A percentile compares a stretch with the other conserved stretches of the same genome.
phyloP scores from a whole-genome alignment of 1,284 basidiomycete species.

The Porodaedalea pini region DNA sequence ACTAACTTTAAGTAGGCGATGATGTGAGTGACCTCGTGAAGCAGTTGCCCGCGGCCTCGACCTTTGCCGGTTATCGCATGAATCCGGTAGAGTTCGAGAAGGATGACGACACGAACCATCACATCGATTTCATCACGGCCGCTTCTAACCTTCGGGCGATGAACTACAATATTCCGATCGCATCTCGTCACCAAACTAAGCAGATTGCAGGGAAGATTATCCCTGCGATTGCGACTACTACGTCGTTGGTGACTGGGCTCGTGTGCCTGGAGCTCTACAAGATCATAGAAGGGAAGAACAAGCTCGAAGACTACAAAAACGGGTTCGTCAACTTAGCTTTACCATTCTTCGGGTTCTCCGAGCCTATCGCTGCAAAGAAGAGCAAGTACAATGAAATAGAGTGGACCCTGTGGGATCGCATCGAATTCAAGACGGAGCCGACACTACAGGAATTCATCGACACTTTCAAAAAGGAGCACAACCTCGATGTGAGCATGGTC shows the following conservation, averaged over 20 bases:
- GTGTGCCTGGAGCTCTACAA: constrained; percentile 98
- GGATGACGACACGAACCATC: constrained; percentile 97
- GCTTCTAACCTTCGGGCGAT: constrained; percentile 95
- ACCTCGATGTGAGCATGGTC: constrained; percentile 92
- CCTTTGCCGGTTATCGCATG: constrained; percentile 91
- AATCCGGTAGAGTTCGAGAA: constrained; percentile 98
- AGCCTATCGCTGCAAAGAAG: constrained; percentile 92
- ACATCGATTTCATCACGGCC: constrained; percentile 99
- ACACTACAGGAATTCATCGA: constrained; percentile 84
- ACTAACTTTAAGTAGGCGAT: constrained; percentile 40
- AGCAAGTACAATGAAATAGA: constrained; percentile 83
- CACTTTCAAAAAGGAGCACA: constrained; percentile 84
- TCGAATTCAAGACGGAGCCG: constrained; percentile 89
- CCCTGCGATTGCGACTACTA: constrained; percentile 98
- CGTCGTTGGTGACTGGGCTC: constrained; percentile 90
- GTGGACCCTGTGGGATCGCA: constrained; percentile 99
- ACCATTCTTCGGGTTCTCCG: constrained; percentile 99
- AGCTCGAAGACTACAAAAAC: constrained; percentile 96
- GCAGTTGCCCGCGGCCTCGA: constrained; percentile 82
- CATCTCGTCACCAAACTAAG: constrained; percentile 94
- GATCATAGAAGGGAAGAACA: constrained; percentile 94
- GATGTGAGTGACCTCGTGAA: constrained; percentile 58
- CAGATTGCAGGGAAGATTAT: constrained; percentile 99
- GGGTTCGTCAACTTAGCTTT: constrained; percentile 97
- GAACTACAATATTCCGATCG: constrained; percentile 90